Percentiles rank a stretch among this genome's conserved stretches.
phyloP scores from a whole-genome alignment of 805 yeast species.

The Lipomyces chichibuensis region DNA sequence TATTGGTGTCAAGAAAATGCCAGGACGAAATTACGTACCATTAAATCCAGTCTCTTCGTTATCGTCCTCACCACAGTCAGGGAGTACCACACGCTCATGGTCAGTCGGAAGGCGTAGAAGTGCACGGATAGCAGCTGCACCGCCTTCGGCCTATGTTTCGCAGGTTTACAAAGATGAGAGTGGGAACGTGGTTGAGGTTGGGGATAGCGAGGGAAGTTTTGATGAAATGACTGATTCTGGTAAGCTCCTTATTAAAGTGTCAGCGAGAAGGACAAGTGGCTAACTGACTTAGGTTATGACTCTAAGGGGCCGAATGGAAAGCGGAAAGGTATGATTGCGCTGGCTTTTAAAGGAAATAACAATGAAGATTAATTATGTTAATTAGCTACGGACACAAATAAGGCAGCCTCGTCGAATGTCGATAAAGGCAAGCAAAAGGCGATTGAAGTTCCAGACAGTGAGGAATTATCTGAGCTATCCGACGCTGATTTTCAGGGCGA shows the following conservation, averaged over 20 bases:
- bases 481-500: conserved; percentile 2
- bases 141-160: background rate
- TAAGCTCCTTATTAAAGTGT: background rate
- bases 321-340: conserved; percentile 4
- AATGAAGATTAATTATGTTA: background rate
- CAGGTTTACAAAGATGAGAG: background rate
- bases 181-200: conserved; percentile 17
- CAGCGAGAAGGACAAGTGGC: background rate
- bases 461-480: conserved; percentile 1
- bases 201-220: conserved; percentile 12
- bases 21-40: background rate
- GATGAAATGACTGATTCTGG: conserved; percentile 12
- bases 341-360: background rate
- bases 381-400: background rate
- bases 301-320: background rate
- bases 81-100: conserved; percentile 7
- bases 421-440: conserved; percentile 7
- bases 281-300: background rate
- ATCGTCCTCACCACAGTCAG: conserved; percentile 6
- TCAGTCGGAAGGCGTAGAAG: conserved; percentile 7
- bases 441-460: conserved; percentile 1
- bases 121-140: background rate
- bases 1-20: background rate
- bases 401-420: background rate
- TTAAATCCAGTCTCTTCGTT: background rate